Conservation (phyloP, 2,329 filamentous ascomycete genomes). For the Calycina herbarum region DNA sequence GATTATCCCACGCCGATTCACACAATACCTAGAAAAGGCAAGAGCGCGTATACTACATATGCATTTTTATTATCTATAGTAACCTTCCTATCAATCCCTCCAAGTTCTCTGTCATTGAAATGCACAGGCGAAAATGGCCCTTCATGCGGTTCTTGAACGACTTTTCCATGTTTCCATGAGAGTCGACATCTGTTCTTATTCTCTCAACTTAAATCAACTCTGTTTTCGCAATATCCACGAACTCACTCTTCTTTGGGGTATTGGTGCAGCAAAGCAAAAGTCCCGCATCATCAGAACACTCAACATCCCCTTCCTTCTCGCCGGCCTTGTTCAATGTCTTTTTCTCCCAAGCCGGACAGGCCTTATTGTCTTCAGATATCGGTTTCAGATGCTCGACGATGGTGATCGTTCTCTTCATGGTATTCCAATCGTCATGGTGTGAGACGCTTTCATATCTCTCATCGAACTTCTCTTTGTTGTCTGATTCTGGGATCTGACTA, state of each 20-base stretch:
- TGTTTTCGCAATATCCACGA: background rate
- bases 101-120: too few relatives aligned
- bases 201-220: background rate
- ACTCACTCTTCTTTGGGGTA: background rate
- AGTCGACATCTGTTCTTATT: background rate
- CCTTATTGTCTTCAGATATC: background rate
- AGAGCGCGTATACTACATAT: too few relatives aligned
- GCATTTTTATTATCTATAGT: too few relatives aligned
- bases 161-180: background rate
- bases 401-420: background rate
- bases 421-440: background rate
- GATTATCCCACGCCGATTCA: too few relatives aligned
- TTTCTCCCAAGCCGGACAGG: background rate
- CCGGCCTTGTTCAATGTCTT: background rate
- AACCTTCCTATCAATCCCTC: too few relatives aligned
- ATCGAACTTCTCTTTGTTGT: background rate
- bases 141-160: background rate
- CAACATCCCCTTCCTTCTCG: background rate
- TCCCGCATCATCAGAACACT: background rate
- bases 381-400: background rate
- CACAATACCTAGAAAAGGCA: too few relatives aligned
- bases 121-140: too few relatives aligned
- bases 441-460: background rate
- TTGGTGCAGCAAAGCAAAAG: background rate
- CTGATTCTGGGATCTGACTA: background rate